Evolutionary conservation across 2,329 filamentous ascomycete species (phyloP).

Genomic region (Podosphaera leucotricha): DNA sequence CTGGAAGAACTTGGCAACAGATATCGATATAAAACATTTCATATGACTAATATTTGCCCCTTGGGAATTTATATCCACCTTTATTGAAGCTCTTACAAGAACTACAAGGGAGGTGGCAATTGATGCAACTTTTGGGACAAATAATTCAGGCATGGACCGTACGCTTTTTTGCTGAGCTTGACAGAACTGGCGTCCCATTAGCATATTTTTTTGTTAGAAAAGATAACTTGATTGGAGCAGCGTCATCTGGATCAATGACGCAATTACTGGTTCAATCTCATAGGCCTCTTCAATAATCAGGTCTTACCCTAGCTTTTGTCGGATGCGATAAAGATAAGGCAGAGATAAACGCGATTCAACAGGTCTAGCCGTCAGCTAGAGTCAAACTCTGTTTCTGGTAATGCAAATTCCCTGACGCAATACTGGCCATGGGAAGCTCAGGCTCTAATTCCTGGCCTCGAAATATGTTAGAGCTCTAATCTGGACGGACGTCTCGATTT

Average conservation of each 20-base stretch:
- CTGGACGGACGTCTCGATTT: too few relatives aligned
- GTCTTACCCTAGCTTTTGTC: neutral
- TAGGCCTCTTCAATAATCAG: neutral
- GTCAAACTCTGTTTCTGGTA: neutral
- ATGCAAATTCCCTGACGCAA: neutral
- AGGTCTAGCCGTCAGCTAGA: neutral
- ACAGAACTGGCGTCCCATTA: neutral
- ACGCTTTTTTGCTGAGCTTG: neutral
- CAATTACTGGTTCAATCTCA: neutral
- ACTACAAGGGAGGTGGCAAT: neutral
- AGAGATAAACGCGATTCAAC: neutral
- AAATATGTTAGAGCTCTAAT: neutral
- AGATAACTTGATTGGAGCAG: neutral
- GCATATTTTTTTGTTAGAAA: neutral
- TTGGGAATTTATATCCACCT: too few relatives aligned
- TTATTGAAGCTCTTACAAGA: too few relatives aligned
- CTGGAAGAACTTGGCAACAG: too few relatives aligned
- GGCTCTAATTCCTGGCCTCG: neutral
- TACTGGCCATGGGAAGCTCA: neutral
- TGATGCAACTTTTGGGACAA: neutral
- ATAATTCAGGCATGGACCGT: neutral
- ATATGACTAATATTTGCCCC: too few relatives aligned
- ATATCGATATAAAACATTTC: too few relatives aligned
- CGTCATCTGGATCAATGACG: neutral
- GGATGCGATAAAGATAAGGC: neutral